These are phyloP conservation scores for Tetraselmis chui DNA, from an alignment of 139 green algal species.

Conservation along the genomic window DNA sequence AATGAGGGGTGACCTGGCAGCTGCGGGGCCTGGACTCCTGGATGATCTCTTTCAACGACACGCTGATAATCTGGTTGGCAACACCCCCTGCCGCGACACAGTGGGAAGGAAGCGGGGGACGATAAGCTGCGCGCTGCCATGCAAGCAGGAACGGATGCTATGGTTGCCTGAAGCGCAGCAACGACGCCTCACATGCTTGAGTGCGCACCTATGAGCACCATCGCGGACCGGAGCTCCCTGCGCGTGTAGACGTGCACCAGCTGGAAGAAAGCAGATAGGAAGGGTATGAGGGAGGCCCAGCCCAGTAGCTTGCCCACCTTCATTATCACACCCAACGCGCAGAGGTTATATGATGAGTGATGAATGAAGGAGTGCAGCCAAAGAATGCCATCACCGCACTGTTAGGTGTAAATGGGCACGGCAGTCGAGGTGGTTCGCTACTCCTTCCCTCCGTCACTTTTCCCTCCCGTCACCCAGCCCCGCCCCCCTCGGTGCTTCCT, in stretches of 20 bases:
- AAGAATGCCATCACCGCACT: too few species aligned
- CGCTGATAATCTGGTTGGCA: not conserved
- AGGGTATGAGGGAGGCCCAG: not conserved
- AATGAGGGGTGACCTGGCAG: not conserved
- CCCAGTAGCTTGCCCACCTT: not conserved
- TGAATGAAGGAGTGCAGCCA: too few species aligned
- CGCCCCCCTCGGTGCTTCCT: not conserved
- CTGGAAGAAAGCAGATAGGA: not conserved
- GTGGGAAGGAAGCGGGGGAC: too few species aligned
- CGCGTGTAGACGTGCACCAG: not conserved
- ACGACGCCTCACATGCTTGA: not conserved
- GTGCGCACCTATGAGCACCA: not conserved
- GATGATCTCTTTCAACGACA: not conserved
- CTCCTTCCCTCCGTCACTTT: too few species aligned
- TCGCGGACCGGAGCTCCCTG: conserved; percentile 1
- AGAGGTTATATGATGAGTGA: too few species aligned
- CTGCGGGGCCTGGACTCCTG: not conserved
- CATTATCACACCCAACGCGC: too few species aligned
- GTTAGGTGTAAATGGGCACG: too few species aligned
- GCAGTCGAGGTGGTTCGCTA: too few species aligned
- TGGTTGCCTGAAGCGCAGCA: too few species aligned
- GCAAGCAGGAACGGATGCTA: too few species aligned
- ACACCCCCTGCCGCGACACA: not conserved
- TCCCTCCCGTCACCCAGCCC: too few species aligned
- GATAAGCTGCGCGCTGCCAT: too few species aligned